Base-by-base conservation (phyloP, 2,329 filamentous ascomycete species). In the Periconia digitata region DNA sequence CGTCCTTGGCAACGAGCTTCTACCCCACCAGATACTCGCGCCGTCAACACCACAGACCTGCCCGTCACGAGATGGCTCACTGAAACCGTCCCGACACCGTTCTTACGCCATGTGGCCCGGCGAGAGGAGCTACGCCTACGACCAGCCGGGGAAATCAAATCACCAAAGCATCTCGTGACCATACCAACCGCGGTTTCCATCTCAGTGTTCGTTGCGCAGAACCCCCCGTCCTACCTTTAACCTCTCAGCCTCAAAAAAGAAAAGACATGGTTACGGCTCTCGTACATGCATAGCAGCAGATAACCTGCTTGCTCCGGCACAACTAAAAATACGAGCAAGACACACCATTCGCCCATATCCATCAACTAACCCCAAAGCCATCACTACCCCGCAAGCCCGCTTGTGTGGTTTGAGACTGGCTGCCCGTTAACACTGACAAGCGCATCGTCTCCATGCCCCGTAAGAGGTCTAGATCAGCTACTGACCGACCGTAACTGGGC, bases 21-120 rank as follows among this genome's bases (percentile, higher is more conserved):
- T 37, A 58, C 55, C 51, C 58, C 58, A 56, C 58, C 56, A 53
- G 16, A 44, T 13, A 20, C 17, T n/a, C 41, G 6, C 29, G 12
- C 38, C 6, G 46, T 49, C 43, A 41, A 44, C 46, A 46, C 35
- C 38, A 8, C 24, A 24, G 32, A 17, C 21, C 43, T 32, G 38
- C 43, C 13, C 32, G 41, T 55, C 52, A 55, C 56, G 50, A 49
- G 50, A 44, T 22, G 20, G 32, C 39, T 50, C 48, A 34, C 49
- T 49, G 47, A 50, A 50, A 50, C 39, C 13, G 27, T 15, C n/a
- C 27, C 27, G 10, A 32, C 27, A 32, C 27, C 27, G 27, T 32
- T 32, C 10, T n/a, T 15, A 15, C 27, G n/a, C 27, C 27, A 32
- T 27, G 27, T 32, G 27, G 27, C 8, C 27, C 27, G n/a, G 27